A percentile compares a stretch with the other conserved stretches of the same genome.
Evolutionary conservation across 768 basidiomycete species (phyloP).

Genomic region (Serpula lacrymans): DNA sequence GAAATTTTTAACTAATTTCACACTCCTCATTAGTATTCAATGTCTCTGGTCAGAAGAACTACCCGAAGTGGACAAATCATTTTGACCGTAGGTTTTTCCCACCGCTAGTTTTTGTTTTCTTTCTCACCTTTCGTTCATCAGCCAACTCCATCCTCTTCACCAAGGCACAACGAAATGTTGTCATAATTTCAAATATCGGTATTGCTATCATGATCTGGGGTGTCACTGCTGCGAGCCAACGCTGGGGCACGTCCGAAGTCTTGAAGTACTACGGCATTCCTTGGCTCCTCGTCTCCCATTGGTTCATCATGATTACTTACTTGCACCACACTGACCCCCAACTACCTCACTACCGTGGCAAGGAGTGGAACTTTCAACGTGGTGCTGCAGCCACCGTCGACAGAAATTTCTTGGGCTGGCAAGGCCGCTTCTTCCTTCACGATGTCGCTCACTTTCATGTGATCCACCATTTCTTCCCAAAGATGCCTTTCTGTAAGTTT

Average conservation of each 20-base stretch:
- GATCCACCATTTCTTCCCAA: conserved; percentile 50
- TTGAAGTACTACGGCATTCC: conserved; percentile 50
- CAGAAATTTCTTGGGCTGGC: conserved; percentile 56
- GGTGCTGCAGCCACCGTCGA: conserved; percentile 63
- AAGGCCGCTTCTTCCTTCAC: conserved; percentile 66
- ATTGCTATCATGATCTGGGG: conserved; percentile 45
- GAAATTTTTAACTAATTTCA: neutral
- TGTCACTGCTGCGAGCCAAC: conserved; percentile 32
- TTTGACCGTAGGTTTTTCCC: conserved; percentile 50
- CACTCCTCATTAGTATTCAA: conserved; percentile 44
- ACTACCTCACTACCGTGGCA: conserved; percentile 55
- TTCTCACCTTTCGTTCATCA: conserved; percentile 16
- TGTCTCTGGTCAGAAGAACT: conserved; percentile 57
- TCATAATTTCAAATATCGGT: conserved; percentile 58
- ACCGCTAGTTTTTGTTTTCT: conserved; percentile 19
- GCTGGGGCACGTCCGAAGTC: conserved; percentile 38
- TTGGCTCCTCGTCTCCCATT: conserved; percentile 54
- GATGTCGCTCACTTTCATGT: conserved; percentile 65
- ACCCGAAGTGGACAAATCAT: conserved; percentile 65
- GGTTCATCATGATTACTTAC: conserved; percentile 53
- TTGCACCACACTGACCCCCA: conserved; percentile 62
- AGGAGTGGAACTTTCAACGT: conserved; percentile 58
- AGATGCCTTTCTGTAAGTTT: conserved; percentile 31
- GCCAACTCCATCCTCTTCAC: conserved; percentile 58
- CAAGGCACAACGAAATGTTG: conserved; percentile 45